Conservation (phyloP, 176 grass and related monocot genomes). For the Pontederia paniculata region DNA sequence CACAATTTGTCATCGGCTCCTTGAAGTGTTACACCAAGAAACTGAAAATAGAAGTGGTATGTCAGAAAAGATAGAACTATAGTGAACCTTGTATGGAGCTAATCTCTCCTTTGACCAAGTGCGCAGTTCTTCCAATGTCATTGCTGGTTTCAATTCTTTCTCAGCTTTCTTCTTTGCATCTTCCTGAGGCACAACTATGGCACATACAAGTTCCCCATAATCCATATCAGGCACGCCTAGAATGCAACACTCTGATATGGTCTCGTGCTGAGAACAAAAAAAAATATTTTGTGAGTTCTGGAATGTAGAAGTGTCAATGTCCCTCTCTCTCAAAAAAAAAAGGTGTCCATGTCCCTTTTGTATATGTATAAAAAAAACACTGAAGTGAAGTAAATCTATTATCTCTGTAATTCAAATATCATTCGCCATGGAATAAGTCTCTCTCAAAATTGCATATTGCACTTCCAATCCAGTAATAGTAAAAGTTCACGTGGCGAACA, state of each 20-base stretch:
- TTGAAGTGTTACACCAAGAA: background rate
- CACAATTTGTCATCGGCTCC: too few relatives aligned
- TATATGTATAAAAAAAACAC: too few relatives aligned
- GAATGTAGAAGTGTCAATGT: too few relatives aligned
- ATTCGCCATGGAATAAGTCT: too few relatives aligned
- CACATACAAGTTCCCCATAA: slow-evolving; percentile 77
- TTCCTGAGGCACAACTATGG: slow-evolving; percentile 66
- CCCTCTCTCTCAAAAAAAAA: too few relatives aligned
- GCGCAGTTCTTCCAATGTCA: slow-evolving; percentile 59
- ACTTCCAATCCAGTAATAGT: too few relatives aligned
- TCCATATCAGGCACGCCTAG: slow-evolving; percentile 70
- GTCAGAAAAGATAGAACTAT: background rate
- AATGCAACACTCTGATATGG: slow-evolving; percentile 61
- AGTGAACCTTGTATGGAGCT: slow-evolving; percentile 89
- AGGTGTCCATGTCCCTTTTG: too few relatives aligned
- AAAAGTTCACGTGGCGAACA: too few relatives aligned
- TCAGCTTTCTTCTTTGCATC: slow-evolving; percentile 39
- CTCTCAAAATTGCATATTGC: too few relatives aligned
- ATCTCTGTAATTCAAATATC: too few relatives aligned
- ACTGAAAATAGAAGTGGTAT: background rate
- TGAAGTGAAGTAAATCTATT: too few relatives aligned
- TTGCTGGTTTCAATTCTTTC: slow-evolving; percentile 35
- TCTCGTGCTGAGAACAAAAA: slow-evolving; percentile 44
- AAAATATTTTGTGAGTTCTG: background rate
- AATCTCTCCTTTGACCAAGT: slow-evolving; percentile 83